Evolutionary conservation across 352 stramenopile species (phyloP), one percentile per base, ranked within the genome.

Genomic region (Phytophthora pini): DNA sequence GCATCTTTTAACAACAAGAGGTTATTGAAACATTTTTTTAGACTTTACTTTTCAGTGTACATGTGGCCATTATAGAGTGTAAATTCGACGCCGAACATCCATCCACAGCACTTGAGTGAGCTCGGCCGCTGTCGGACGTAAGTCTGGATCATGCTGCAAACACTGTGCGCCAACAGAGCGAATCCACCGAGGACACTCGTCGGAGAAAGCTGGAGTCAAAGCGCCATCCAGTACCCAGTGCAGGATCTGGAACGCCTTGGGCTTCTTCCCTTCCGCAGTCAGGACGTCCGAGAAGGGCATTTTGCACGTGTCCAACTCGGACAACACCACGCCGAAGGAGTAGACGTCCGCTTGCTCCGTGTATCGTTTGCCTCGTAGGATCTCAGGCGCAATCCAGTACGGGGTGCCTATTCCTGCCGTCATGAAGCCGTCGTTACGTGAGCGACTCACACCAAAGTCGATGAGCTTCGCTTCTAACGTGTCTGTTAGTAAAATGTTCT

Each of bases 321-420:
- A 72, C 1, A 84, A 34, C 29, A 84, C 47, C 17, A 90, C 74
- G 9, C 82, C 84, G 45, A 88, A 89, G 9, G 77, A 84, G 62
- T 90, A 93, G 13, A 93, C 78, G 32, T 92, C 84, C n/a, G 77
- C 75, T 56, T 77, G 76, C 40, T 87, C 71, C 17, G 72, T 76
- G 66, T 85, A 92, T 4, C 61, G 50, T 27, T 67, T 66, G 43
- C 63, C 56, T 56, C 62, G 40, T 4, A 67, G 44, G 39, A 67
- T 43, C 31, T 71, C 24, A 29, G 84, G 82, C 4, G 82, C 83
- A 5, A 79, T 82, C 79, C 80, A 92, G 53, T 59, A 81, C 1
- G 67, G 49, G 0, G 72, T 76, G 4, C 75, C 72, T 3, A 81
- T 61, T 0, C 60, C 67, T 2, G 62, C 57, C 0, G 74, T 79